Percentiles rank a stretch among this genome's conserved stretches.
These are phyloP conservation scores for Claviceps monticola DNA, from an alignment of 2,329 filamentous ascomycete species.

Conservation along the genomic window DNA sequence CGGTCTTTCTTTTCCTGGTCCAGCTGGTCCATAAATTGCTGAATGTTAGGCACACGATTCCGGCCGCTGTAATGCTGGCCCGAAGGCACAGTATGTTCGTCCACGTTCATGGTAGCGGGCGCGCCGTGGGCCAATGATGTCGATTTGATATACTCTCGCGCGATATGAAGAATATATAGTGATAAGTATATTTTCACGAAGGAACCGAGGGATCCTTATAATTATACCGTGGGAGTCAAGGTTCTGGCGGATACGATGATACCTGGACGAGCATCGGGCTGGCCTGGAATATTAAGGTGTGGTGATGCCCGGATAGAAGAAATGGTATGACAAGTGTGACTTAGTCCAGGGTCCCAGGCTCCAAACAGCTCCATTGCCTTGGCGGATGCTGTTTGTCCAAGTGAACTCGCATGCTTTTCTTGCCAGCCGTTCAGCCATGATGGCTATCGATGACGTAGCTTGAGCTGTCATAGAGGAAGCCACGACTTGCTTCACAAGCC, in stretches of 20 bases:
- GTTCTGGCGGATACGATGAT: too few species aligned
- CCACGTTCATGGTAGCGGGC: conserved; percentile 19
- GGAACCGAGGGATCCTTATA: too few species aligned
- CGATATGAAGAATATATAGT: not conserved
- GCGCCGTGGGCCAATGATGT: not conserved
- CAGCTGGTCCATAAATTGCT: conserved; percentile 66
- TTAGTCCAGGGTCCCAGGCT: too few species aligned
- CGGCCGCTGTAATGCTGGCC: conserved; percentile 65
- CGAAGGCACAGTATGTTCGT: conserved; percentile 28
- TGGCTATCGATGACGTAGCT: conserved; percentile 2
- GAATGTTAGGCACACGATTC: conserved; percentile 80
- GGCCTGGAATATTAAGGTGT: too few species aligned
- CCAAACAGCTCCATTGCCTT: not conserved
- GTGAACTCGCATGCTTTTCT: not conserved
- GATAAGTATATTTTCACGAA: not conserved
- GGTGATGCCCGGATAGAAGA: too few species aligned
- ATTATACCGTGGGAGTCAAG: too few species aligned
- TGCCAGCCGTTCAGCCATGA: not conserved
- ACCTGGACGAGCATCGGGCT: too few species aligned
- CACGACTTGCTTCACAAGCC: not conserved
- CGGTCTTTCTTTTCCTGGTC: conserved; percentile 67
- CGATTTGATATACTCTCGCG: not conserved
- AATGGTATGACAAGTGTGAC: too few species aligned
- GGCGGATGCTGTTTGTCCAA: not conserved
- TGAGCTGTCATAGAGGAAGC: not conserved